Evolutionary conservation across 2,329 filamentous ascomycete genomes (phyloP), one percentile per base, ranked within the genome.

Genomic region (Penicillium thymicola): DNA sequence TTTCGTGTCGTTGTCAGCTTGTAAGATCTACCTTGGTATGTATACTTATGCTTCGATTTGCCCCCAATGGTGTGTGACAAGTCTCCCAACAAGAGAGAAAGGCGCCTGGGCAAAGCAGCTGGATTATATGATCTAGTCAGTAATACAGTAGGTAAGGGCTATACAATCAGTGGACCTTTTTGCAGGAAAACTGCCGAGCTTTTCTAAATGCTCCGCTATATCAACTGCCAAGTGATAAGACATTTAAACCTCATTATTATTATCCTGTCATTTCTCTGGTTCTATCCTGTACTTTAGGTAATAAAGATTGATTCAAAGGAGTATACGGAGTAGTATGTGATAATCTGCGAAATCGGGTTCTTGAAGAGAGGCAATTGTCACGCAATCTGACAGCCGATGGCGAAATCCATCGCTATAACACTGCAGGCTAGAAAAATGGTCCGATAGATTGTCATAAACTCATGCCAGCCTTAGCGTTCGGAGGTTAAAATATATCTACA

Each of bases 301-400:
- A 5, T 2, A 14, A 10, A 44, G 1, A 32, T 3, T n/a, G 6
- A 16, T 23, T 4, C 2, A 32, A 32, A 45, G 43, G 18, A 16
- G 8, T 25, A 36, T 25, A 21, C 21, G 21, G 21, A 21, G 21
- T 21, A 34, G 21, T 21, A 36, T 18, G 2, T 18, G 23, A 34
- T 10, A 10, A 23, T 7, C 13, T 11, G 28, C 43, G 18, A 14
- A 42, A 6, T 51, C 37, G 27, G 13, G 3, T 16, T n/a, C 16
- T 36, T 50, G 14, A 30, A 2, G 16, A 2, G 16, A 51, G 21
- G 21, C 21, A 36, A 23, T 4, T 13, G 56, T 65, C 59, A 65
- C 63, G 61, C 56, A 55, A 64, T 62, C 34, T 30, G 34, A 44
- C 42, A 27, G 25, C n/a, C 13, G 36, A 64, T 65, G 62, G 41